Evolutionary conservation across 2,329 filamentous ascomycete species (phyloP).

Genomic region (Neofusicoccum sp.): DNA sequence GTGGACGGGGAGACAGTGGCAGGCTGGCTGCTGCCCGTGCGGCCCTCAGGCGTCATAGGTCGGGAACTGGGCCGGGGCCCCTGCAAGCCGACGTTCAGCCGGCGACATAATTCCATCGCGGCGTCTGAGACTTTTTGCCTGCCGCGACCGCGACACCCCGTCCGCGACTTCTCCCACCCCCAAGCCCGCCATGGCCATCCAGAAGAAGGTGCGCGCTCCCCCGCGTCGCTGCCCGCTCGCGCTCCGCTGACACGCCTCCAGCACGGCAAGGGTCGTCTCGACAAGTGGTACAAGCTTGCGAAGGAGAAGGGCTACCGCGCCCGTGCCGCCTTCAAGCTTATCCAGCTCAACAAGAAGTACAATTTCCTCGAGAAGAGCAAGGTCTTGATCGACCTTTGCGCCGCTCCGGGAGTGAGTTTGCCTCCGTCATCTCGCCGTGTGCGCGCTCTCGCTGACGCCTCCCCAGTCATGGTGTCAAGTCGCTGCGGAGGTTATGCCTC

Average conservation of each 20-base stretch:
- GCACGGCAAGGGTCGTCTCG: conserved; percentile 95
- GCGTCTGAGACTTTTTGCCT: conserved; percentile 18
- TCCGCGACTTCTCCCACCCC: conserved; percentile 21
- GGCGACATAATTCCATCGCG: not conserved
- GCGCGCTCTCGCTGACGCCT: not conserved
- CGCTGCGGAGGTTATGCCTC: conserved; percentile 91
- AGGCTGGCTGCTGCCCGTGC: not conserved
- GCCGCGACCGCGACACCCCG: not conserved
- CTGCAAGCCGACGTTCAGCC: not conserved
- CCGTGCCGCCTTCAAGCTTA: conserved; percentile 94
- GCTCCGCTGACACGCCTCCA: conserved; percentile 39
- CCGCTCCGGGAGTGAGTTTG: conserved; percentile 81
- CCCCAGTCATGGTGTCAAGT: conserved; percentile 90
- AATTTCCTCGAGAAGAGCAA: conserved; percentile 96
- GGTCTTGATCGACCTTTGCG: conserved; percentile 95
- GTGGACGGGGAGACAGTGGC: conserved; percentile 8
- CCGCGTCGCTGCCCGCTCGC: not conserved
- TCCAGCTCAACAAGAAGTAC: conserved; percentile 99
- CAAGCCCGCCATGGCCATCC: conserved; percentile 74
- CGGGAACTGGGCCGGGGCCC: not conserved
- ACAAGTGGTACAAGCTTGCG: conserved; percentile 98
- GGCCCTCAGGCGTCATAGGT: conserved; percentile 6
- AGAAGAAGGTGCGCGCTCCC: conserved; percentile 70
- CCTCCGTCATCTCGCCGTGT: not conserved
- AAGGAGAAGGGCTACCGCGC: conserved; percentile 98